A percentile compares a stretch with the other conserved stretches of the same genome.
Evolutionary conservation across 2,329 filamentous ascomycete genomes (phyloP).

Genomic region (Myriosclerotinia curreyana): DNA sequence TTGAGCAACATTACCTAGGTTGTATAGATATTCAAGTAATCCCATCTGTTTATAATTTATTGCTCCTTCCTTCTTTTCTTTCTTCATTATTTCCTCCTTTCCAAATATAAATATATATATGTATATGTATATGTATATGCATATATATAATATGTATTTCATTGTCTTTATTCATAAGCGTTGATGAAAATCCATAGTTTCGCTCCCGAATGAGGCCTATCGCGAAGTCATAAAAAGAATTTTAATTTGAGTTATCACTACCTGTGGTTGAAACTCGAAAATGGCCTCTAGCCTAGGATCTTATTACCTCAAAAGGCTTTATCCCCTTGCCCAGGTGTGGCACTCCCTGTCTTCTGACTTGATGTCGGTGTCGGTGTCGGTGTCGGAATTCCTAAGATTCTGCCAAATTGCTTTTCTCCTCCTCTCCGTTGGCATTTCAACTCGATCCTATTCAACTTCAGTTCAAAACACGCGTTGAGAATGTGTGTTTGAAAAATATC

Average conservation of each 20-base stretch:
- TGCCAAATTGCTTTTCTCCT: not conserved
- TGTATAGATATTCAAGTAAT: constrained; percentile 1
- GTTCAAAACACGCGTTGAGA: not conserved
- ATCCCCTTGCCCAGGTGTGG: not conserved
- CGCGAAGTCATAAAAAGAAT: not conserved
- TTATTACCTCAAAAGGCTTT: not conserved
- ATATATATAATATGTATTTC: no score
- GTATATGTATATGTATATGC: not conserved
- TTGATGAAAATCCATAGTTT: not conserved
- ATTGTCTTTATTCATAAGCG: not conserved
- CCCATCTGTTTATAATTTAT: not conserved
- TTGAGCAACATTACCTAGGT: constrained; percentile 7
- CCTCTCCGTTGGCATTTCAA: not conserved
- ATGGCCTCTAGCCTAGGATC: not conserved
- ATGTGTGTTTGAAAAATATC: not conserved
- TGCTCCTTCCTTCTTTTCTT: not conserved
- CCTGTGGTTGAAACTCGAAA: not conserved
- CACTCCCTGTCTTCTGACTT: constrained; percentile 1
- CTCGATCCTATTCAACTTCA: not conserved
- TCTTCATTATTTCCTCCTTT: no score
- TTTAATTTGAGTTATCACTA: not conserved
- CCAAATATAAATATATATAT: not conserved
- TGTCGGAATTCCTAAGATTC: not conserved
- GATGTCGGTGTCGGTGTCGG: not conserved
- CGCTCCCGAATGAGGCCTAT: not conserved